Base-by-base conservation (phyloP, 2,329 filamentous ascomycete genomes). In the Fusarium humuli region DNA sequence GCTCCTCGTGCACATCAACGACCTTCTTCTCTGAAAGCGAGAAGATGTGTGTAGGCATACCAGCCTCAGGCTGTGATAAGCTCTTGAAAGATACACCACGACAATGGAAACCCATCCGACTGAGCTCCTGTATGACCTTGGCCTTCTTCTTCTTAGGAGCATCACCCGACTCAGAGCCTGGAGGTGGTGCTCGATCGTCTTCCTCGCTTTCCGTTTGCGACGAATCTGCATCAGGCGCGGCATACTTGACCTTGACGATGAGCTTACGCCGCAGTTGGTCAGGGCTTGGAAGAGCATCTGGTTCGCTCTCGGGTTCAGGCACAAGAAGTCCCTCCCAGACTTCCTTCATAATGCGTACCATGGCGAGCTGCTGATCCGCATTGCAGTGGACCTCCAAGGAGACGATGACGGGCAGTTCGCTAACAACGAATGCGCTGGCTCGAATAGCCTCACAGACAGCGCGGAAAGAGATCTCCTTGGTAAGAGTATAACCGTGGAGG, bases 301-400 rank as follows among this genome's bases (percentile, higher is more conserved):
- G 80, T 1, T 88, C 83, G 20, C 79, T 76, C 9, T 77, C 87
- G 54, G 81, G 83, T 23, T 81, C 78, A 2, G 91, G 85, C 3
- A 97, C 83, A 11, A 98, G 83, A 62, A 91, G 84, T 1, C 86
- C 90, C n/a, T 85, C 85, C 93, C 94, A 99, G 27, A 89, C 88
- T 66, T 97, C 88, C 67, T 90, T 86, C 89, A 99, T 98, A 75
- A 98, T 97, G 65, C 92, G 86, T 7, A 97, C 94, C 93, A 98
- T 98, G 61, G 91, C 86, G 70, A 92, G 87, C 79, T 99, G 96
- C 80, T 99, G 96, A 60, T 91, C 87, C 0, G 88, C 81, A 67
- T 85, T 86, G 69, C 94, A 94, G 81, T 98, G 96, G 0, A 98
- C 93, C 80, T 99, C 96, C 32, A 99, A 86, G 76, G 94, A 97